These are phyloP conservation scores for Grosmannia clavigera DNA, from an alignment of 2,329 filamentous ascomycete genomes.

Conservation along the genomic window DNA sequence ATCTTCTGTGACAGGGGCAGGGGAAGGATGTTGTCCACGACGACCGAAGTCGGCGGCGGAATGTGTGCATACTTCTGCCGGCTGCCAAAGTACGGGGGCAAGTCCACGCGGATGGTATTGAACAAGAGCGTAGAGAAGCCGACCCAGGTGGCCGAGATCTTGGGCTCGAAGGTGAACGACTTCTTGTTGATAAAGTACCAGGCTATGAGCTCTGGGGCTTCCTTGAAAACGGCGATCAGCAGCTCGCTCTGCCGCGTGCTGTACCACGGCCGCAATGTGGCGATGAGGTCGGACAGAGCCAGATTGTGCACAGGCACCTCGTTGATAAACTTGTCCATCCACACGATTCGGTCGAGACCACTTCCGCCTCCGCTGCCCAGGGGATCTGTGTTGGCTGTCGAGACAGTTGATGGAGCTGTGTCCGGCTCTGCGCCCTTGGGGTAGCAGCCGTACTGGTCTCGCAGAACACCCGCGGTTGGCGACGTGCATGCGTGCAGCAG, in stretches of 20 bases:
- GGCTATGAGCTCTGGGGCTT: slow-evolving; percentile 74
- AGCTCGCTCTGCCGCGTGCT: slow-evolving; percentile 72
- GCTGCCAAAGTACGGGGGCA: slow-evolving; percentile 63
- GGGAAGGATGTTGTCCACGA: slow-evolving; percentile 80
- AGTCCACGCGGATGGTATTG: slow-evolving; percentile 59
- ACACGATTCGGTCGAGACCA: slow-evolving; percentile 53
- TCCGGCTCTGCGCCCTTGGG: slow-evolving; percentile 56
- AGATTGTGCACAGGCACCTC: slow-evolving; percentile 67
- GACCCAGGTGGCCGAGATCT: slow-evolving; percentile 87
- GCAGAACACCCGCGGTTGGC: slow-evolving; percentile 58
- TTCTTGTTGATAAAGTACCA: slow-evolving; percentile 76
- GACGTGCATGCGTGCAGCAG: slow-evolving; percentile 65
- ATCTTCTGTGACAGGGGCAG: slow-evolving; percentile 70
- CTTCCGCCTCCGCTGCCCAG: slow-evolving; percentile 15
- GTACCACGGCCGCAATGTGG: slow-evolving; percentile 71
- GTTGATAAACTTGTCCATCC: slow-evolving; percentile 54
- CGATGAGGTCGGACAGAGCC: slow-evolving; percentile 65
- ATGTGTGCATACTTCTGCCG: slow-evolving; percentile 46
- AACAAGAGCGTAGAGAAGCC: slow-evolving; percentile 86
- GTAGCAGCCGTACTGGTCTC: slow-evolving; percentile 74
- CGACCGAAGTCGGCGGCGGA: slow-evolving; percentile 66
- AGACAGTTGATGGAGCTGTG: background rate
- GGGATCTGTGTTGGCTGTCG: slow-evolving; percentile 22
- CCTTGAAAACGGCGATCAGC: slow-evolving; percentile 64
- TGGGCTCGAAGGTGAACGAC: slow-evolving; percentile 79